Evolutionary conservation across 2,329 filamentous ascomycete species (phyloP), one percentile per base, ranked within the genome.

Genomic region (Macrophomina pseudophaseolina): DNA sequence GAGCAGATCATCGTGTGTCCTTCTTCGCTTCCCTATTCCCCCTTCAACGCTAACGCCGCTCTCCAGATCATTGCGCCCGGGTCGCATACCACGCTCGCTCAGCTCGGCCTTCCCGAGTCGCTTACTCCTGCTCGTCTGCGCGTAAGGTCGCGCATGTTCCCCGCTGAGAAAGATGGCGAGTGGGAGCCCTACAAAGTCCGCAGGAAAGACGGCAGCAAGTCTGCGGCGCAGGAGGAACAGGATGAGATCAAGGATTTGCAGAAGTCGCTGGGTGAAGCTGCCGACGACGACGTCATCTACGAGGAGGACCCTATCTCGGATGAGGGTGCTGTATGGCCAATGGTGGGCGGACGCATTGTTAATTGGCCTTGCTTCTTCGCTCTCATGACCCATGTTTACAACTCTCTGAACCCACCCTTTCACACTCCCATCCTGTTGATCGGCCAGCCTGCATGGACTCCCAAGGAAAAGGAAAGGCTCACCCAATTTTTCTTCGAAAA

Each of bases 401-500:
- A 92, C 78, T 87, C 91, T 56, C 87, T 99, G 68, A 95, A 93
- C 68, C 93, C 93, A 32, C 93, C 92, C 3, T 95, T 97, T 77
- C 95, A 97, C 81, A 97, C 94, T 0, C 94, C 95, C 1, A 92
- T 99, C 70, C 86, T 98, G 77, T 87, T 99, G 69, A 91, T 98
- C 79, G 87, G 91, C 7, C 92, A 97, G 72, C 94, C 95, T 4
- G 90, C 90, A 71, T 99, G 95, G 94, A 93, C 93, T 4, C 88
- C 91, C 8, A 90, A 91, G 69, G 93, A 97, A 78, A 90, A 90
- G 76, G 94, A 98, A 80, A 87, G 87, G 46, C 90, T 99, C 71
- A 91, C 94, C 14, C 92, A 95, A 69, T 99, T 97, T 82, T 88
- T 98, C 70, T 99, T 99, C 74, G 95, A 99, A 80, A 96, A 95